These are phyloP conservation scores for Phytophthora fragariaefolia DNA, from an alignment of 352 stramenopile species.

Conservation along the genomic window DNA sequence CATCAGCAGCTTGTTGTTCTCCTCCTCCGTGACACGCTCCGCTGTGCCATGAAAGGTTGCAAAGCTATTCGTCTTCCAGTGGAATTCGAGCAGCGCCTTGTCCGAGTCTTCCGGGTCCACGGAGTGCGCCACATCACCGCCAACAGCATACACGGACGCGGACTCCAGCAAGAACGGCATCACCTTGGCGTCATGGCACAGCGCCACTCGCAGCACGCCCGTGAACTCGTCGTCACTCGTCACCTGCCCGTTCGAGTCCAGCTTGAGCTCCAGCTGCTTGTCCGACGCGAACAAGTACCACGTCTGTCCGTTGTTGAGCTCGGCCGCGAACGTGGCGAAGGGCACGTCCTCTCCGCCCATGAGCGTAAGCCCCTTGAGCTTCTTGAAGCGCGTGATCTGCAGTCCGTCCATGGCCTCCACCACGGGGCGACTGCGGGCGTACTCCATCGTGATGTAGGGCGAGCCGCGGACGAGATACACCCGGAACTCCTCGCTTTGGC, in stretches of 20 bases:
- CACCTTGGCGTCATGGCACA: constrained; percentile 47
- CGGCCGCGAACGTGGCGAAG: constrained; percentile 59
- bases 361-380: constrained; percentile 45
- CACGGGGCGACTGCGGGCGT: constrained; percentile 50
- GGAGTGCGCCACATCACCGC: constrained; percentile 57
- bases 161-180: constrained; percentile 65
- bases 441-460: constrained; percentile 84
- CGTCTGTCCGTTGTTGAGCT: constrained; percentile 67
- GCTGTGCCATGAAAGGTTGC: constrained; percentile 23
- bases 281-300: constrained; percentile 79
- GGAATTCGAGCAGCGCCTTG: constrained; percentile 54
- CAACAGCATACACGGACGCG: constrained; percentile 60
- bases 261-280: constrained; percentile 47
- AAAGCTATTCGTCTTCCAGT: constrained; percentile 71
- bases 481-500: constrained; percentile 50
- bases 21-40: constrained; percentile 12
- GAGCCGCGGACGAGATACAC: constrained; percentile 77
- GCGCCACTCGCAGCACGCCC: constrained; percentile 60
- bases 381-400: constrained; percentile 57
- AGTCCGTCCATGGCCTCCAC: constrained; percentile 64
- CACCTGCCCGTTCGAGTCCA: constrained; percentile 44
- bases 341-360: constrained; percentile 47
- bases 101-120: constrained; percentile 44
- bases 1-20: constrained; percentile 71
- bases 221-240: constrained; percentile 47